Conservation (phyloP, 225 moss, liverwort and hornwort genomes). For the Rhytidiadelphus loreus region DNA sequence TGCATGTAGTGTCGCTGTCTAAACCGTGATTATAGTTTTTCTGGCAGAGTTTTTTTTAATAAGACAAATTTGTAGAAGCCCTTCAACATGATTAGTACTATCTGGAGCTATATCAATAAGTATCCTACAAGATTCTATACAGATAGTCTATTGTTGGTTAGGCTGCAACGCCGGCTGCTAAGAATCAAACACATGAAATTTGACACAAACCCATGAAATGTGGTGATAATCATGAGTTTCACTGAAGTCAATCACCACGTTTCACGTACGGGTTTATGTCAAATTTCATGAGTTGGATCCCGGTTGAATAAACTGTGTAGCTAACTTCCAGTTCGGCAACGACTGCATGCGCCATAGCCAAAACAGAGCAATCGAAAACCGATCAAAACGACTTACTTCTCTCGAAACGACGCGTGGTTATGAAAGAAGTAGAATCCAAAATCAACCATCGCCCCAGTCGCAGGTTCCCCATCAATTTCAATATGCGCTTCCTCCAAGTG, state of each 20-base stretch:
- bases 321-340: not conserved
- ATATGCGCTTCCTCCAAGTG: slow-evolving; percentile 69
- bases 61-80: not conserved
- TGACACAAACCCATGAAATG: not conserved
- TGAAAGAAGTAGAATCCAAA: slow-evolving; percentile 76
- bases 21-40: not conserved
- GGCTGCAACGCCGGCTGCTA: not conserved
- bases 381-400: slow-evolving; percentile 16
- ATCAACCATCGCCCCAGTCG: slow-evolving; percentile 61
- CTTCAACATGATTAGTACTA: not conserved
- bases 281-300: not conserved
- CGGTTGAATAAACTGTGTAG: not conserved
- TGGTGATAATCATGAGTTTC: not conserved
- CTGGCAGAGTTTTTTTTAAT: no score
- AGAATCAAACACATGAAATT: not conserved
- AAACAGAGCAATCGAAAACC: not conserved
- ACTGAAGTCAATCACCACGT: not conserved
- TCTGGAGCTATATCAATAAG: not conserved
- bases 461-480: slow-evolving; percentile 72
- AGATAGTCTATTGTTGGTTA: not conserved
- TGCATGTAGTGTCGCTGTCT: not conserved
- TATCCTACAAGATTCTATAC: not conserved
- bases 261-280: not conserved
- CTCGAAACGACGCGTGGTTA: slow-evolving; percentile 47
- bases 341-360: not conserved